Evolutionary conservation across 495 filamentous ascomycete genomes (phyloP), one percentile per base, ranked within the genome.

Genomic region (Astrocystis sublimbata): DNA sequence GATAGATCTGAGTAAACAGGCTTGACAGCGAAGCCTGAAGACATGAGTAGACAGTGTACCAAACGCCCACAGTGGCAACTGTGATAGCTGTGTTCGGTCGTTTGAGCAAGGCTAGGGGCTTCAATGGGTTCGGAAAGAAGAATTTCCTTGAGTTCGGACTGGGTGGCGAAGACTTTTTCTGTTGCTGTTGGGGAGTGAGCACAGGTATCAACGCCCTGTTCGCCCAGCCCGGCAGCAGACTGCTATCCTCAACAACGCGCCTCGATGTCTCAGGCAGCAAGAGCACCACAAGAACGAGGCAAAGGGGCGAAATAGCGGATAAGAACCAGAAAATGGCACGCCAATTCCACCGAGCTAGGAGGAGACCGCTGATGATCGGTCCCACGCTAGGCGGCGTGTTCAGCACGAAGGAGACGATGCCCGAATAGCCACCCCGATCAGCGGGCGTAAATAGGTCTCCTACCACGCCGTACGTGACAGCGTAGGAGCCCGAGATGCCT

Each of bases 241-340:
- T 10, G 21, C 61, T 57, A 15, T 67, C 60, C 28, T 57, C 65
- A 2, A 67, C 65, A 4, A 67, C 26, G 38, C 30, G 50, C 24
- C 65, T 46, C 23, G 65, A 51, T 6, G 56, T 64, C 51, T 61
- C 33, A 13, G 17, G 17, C 19, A 40, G 31, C 4, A 56, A 42
- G 9, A 56, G 21, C 33, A 56, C 38, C 0, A 56, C 38, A 19
- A 42, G 52, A n/a, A 56, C 52, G 7, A 41, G 52, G 8, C 52
- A 26, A 10, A 56, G 13, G 12, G 41, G 36, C 17, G 36, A 35
- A 30, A 36, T 19, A 19, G 21, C 36, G 6, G 28, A 58, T 15
- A 47, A 21, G 17, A 23, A 58, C 36, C 41, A 58, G 36, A 47
- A 46, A 8, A 46, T 35, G 30, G 41, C n/a, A 12, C 41, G 40